Evolutionary conservation across 2,329 filamentous ascomycete species (phyloP).

Genomic region (Bisporella sp.): DNA sequence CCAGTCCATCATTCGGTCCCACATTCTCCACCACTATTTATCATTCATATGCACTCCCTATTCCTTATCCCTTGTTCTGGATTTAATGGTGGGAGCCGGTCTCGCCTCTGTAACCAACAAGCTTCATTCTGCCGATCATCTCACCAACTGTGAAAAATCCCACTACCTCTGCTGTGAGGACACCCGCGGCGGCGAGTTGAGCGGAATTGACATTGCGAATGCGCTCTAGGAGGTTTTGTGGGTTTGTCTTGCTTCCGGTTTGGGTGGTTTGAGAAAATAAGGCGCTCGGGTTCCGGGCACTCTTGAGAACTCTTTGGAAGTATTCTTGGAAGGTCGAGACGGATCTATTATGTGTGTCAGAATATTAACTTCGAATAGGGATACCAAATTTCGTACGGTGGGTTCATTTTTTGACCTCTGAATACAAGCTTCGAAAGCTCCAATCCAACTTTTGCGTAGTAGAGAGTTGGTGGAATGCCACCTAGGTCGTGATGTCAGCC

Average conservation of each 20-base stretch:
- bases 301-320: constrained; percentile 69
- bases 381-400: constrained; percentile 65
- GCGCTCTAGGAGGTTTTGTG: constrained; percentile 48
- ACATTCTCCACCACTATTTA: neutral
- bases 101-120: constrained; percentile 84
- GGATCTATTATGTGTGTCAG: constrained; percentile 43
- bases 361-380: constrained; percentile 2
- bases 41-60: neutral
- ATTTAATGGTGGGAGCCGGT: constrained; percentile 47
- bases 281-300: constrained; percentile 59
- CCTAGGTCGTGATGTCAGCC: constrained; percentile 41
- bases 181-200: constrained; percentile 66
- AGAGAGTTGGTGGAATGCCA: constrained; percentile 77
- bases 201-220: constrained; percentile 64
- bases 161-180: constrained; percentile 77
- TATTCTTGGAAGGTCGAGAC: constrained; percentile 78
- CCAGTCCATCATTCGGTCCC: neutral
- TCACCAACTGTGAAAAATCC: constrained; percentile 98
- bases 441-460: constrained; percentile 84
- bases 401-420: constrained; percentile 82
- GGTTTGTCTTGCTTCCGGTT: constrained; percentile 40
- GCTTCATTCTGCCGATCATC: constrained; percentile 92
- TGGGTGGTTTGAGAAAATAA: constrained; percentile 39
- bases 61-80: neutral
- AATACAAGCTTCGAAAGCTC: constrained; percentile 87